Evolutionary conservation across 768 basidiomycete genomes (phyloP).

Genomic region (Piloderma croceum): DNA sequence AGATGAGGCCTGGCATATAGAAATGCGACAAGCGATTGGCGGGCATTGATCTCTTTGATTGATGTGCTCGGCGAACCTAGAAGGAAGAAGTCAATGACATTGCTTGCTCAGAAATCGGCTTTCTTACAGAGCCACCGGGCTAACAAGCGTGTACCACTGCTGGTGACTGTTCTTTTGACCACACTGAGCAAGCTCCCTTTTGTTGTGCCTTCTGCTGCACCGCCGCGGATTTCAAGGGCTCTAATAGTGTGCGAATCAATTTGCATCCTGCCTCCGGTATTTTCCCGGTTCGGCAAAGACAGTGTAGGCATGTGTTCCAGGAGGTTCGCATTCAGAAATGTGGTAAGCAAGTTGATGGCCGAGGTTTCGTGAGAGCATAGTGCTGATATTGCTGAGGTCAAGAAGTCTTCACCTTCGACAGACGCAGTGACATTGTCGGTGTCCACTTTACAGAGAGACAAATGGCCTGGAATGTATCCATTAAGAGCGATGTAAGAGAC

Average conservation of each 20-base stretch:
- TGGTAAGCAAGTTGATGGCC: slow-evolving; percentile 59
- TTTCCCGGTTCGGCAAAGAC: slow-evolving; percentile 53
- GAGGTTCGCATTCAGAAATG: slow-evolving; percentile 60
- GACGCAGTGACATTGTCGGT: slow-evolving; percentile 19
- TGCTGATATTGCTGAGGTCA: slow-evolving; percentile 7
- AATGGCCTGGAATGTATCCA: not conserved
- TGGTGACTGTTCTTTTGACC: slow-evolving; percentile 73
- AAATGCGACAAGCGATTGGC: slow-evolving; percentile 73
- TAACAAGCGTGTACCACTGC: slow-evolving; percentile 70
- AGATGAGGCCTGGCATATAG: slow-evolving; percentile 59
- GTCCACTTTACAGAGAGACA: slow-evolving; percentile 1
- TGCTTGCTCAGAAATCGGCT: slow-evolving; percentile 2
- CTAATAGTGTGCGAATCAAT: slow-evolving; percentile 87
- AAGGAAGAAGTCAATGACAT: slow-evolving; percentile 11
- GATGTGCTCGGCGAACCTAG: slow-evolving; percentile 85
- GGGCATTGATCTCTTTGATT: slow-evolving; percentile 59
- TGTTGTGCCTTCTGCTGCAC: slow-evolving; percentile 61
- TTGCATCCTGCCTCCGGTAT: slow-evolving; percentile 60
- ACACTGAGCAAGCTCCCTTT: slow-evolving; percentile 71
- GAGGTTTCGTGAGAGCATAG: slow-evolving; percentile 40
- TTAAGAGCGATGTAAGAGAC: slow-evolving; percentile 37
- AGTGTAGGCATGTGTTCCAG: slow-evolving; percentile 75
- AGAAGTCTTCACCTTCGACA: slow-evolving; percentile 3
- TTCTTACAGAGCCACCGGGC: slow-evolving; percentile 71
- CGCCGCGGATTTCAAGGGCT: slow-evolving; percentile 81